These are phyloP conservation scores for Trichoderma parareesei DNA, from an alignment of 495 filamentous ascomycete genomes.

Conservation along the genomic window DNA sequence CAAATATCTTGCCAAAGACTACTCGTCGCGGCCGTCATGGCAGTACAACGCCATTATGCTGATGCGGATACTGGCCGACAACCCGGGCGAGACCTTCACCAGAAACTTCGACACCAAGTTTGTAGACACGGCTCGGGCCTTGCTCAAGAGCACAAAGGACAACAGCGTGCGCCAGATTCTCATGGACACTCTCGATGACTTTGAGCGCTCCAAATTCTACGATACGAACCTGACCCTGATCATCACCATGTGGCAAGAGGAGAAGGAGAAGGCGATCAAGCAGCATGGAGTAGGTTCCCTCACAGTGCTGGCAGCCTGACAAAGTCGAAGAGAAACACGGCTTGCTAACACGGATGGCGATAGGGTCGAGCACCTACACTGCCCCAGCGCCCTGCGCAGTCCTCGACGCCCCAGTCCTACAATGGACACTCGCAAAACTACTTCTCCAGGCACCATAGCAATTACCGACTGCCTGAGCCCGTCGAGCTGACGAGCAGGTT, in stretches of 20 bases:
- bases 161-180: constrained; percentile 73
- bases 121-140: constrained; percentile 61
- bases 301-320: no score
- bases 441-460: constrained; percentile 35
- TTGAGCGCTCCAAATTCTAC: constrained; percentile 56
- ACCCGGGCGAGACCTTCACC: constrained; percentile 84
- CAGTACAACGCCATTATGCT: constrained; percentile 99
- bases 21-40: constrained; percentile 48
- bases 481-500: constrained; percentile 77
- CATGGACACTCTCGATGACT: constrained; percentile 70
- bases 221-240: constrained; percentile 64
- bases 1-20: constrained; percentile 68
- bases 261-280: constrained; percentile 57
- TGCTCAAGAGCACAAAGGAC: constrained; percentile 65
- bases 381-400: constrained; percentile 16
- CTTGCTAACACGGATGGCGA: not conserved
- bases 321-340: no score
- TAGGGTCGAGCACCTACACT: not conserved
- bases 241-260: constrained; percentile 81
- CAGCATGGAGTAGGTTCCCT: constrained; percentile 28
- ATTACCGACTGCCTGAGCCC: constrained; percentile 53
- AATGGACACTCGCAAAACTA: constrained; percentile 31
- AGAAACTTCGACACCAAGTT: constrained; percentile 80
- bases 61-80: constrained; percentile 82
- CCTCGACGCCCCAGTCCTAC: constrained; percentile 18